A percentile compares a stretch with the other conserved stretches of the same genome.
These are phyloP conservation scores for Yarrowia osloensis DNA, from an alignment of 805 yeast species.

Conservation along the genomic window DNA sequence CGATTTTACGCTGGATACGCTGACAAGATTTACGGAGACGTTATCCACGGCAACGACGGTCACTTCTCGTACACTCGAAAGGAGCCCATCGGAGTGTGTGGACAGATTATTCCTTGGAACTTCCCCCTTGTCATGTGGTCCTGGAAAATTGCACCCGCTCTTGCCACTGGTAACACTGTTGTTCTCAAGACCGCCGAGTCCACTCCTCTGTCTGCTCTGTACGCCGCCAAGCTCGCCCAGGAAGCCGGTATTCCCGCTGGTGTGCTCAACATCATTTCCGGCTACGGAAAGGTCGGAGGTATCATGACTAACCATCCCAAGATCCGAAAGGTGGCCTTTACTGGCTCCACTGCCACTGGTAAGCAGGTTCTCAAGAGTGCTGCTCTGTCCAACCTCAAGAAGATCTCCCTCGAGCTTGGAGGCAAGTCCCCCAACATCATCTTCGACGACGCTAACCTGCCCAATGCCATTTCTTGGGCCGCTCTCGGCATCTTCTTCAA, in stretches of 20 bases:
- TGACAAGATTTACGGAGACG: slow-evolving; percentile 56
- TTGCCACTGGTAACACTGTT: slow-evolving; percentile 75
- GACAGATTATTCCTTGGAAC: slow-evolving; percentile 73
- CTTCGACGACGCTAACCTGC: slow-evolving; percentile 80
- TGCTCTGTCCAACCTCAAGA: slow-evolving; percentile 70
- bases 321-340: slow-evolving; percentile 86
- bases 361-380: slow-evolving; percentile 74
- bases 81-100: slow-evolving; percentile 68
- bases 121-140: slow-evolving; percentile 70
- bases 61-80: slow-evolving; percentile 70
- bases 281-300: slow-evolving; percentile 67
- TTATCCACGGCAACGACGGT: slow-evolving; percentile 59
- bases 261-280: slow-evolving; percentile 69
- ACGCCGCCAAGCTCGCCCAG: slow-evolving; percentile 57
- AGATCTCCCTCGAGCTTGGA: slow-evolving; percentile 90
- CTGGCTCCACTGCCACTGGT: slow-evolving; percentile 92
- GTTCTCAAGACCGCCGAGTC: slow-evolving; percentile 74
- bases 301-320: slow-evolving; percentile 62
- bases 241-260: slow-evolving; percentile 79
- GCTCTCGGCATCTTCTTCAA: slow-evolving; percentile 83
- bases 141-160: slow-evolving; percentile 83
- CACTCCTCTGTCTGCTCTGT: slow-evolving; percentile 70
- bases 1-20: slow-evolving; percentile 76
- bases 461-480: slow-evolving; percentile 70
- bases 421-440: slow-evolving; percentile 93